Conservation (phyloP, 2,329 filamentous ascomycete species). For the Cladosporium halotolerans region DNA sequence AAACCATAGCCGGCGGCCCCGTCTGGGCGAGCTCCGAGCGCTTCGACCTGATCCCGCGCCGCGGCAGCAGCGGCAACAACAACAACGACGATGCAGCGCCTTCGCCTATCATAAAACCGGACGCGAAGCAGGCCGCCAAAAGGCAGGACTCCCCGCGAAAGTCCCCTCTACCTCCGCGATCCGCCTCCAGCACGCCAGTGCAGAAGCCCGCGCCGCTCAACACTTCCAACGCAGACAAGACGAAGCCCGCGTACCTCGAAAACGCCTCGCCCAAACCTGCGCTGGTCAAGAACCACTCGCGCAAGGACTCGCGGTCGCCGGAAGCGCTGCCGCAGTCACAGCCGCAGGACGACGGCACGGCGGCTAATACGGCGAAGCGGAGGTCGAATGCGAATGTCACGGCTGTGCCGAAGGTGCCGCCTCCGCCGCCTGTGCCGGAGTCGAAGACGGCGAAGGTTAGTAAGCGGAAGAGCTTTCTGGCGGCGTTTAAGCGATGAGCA, state of each 20-base stretch:
- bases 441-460: slow-evolving; percentile 31
- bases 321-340: background rate
- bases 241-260: slow-evolving; percentile 1
- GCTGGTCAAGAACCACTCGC: background rate
- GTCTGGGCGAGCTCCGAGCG: background rate
- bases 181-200: slow-evolving; percentile 1
- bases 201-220: slow-evolving; percentile 1
- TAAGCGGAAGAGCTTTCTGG: slow-evolving; percentile 44
- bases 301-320: background rate
- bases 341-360: background rate
- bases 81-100: slow-evolving; percentile 1
- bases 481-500: slow-evolving; percentile 34
- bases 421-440: slow-evolving; percentile 20
- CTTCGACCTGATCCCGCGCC: background rate
- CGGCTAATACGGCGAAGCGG: slow-evolving; percentile 25
- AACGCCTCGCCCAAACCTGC: background rate
- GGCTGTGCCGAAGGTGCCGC: background rate
- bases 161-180: background rate
- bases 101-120: background rate
- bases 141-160: background rate
- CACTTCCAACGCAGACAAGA: background rate
- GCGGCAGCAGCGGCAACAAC: background rate
- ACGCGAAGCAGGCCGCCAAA: background rate
- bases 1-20: slow-evolving; percentile 21
- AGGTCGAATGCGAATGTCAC: slow-evolving; percentile 10